phyloP scores from a whole-genome alignment of 176 grass and related monocot species.

The Carex pumila region DNA sequence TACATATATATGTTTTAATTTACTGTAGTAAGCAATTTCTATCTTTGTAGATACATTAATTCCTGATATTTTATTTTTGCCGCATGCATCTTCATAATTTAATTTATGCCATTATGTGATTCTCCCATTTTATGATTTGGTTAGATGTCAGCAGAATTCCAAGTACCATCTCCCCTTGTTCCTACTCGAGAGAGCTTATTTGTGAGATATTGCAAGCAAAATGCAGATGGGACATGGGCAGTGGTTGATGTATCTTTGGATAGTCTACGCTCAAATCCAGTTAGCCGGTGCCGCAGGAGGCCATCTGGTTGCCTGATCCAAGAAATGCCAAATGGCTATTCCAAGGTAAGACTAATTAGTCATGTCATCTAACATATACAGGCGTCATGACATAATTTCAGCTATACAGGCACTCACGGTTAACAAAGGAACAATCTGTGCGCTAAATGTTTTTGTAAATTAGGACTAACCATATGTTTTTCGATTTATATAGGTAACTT shows the following conservation, averaged over 20 bases:
- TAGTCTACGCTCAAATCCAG: constrained; percentile 49
- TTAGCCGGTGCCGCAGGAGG: constrained; percentile 48
- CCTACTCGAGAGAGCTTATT: constrained; percentile 86
- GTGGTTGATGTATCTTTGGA: constrained; percentile 93
- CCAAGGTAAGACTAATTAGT: constrained; percentile 40
- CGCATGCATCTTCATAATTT: background rate
- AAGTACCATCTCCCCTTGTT: constrained; percentile 88
- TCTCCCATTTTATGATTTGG: constrained; percentile 3
- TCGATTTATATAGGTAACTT: constrained; percentile 45
- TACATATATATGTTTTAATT: background rate
- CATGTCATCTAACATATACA: background rate
- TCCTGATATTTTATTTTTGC: background rate
- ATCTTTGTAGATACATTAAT: background rate
- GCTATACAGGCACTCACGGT: background rate
- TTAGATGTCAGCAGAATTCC: constrained; percentile 97
- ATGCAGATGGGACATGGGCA: constrained; percentile 70
- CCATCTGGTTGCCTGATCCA: constrained; percentile 91
- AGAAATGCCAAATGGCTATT: constrained; percentile 97
- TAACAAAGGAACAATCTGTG: background rate
- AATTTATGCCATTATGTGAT: background rate
- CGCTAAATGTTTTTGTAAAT: background rate
- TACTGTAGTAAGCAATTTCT: background rate
- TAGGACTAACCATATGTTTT: background rate
- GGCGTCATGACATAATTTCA: background rate
- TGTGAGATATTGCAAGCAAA: constrained; percentile 94